Percentiles rank a stretch among this genome's conserved stretches.
Evolutionary conservation across 192 early-diverging fungal species (phyloP).

Genomic region (Backusella liffmaniae): DNA sequence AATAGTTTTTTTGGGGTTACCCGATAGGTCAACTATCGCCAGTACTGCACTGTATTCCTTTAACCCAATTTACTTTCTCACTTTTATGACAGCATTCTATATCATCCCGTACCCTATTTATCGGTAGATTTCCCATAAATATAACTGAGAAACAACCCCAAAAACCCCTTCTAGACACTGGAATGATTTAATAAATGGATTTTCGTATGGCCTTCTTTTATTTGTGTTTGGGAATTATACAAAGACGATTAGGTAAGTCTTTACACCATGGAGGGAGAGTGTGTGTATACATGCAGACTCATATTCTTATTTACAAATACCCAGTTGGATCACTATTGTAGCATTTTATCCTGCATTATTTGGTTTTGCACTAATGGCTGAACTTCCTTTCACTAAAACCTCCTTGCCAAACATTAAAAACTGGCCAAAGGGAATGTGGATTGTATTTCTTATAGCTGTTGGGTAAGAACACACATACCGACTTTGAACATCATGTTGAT

Average conservation of each 20-base stretch:
- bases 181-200: constrained; percentile 56
- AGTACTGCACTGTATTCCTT: constrained; percentile 42
- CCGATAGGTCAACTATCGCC: not conserved
- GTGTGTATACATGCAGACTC: not conserved
- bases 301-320: not conserved
- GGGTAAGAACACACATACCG: constrained; percentile 19
- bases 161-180: constrained; percentile 66
- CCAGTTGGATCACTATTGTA: constrained; percentile 37
- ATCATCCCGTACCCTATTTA: constrained; percentile 54
- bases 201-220: constrained; percentile 62
- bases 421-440: constrained; percentile 69
- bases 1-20: not conserved
- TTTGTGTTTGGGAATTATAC: constrained; percentile 76
- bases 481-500: no score
- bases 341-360: constrained; percentile 48
- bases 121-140: constrained; percentile 56
- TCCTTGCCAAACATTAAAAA: constrained; percentile 59
- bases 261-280: not conserved
- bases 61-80: constrained; percentile 47
- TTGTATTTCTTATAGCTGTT: constrained; percentile 55
- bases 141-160: constrained; percentile 63
- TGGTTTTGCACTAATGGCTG: constrained; percentile 56
- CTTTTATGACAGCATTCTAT: constrained; percentile 53
- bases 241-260: constrained; percentile 23
- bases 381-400: constrained; percentile 66